Evolutionary conservation across 192 early-diverging fungal species (phyloP), one percentile per base, ranked within the genome.

Genomic region (Linnemannia schmuckeri): DNA sequence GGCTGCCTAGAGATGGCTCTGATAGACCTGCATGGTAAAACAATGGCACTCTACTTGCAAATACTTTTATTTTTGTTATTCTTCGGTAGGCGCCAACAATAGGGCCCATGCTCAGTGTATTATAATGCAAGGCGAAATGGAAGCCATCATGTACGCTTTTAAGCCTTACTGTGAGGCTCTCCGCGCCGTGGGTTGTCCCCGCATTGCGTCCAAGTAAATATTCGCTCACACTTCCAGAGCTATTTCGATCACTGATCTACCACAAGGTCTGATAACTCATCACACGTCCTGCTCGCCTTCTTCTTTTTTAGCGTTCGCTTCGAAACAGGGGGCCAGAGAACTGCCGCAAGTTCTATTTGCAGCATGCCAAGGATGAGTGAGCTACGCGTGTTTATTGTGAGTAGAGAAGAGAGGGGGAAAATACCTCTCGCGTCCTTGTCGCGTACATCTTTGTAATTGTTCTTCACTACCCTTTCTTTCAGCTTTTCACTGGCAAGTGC

Each of bases 181-280:
- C 27, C 79, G 46, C 27, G 41, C 72, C 22, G 17, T 74, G 72
- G 79, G 79, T 18, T 66, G 72, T 20, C 38, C 72, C 35, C 79
- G 71, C 2, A 57, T 80, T 38, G 41, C 63, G 10, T 74, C 79
- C 42, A 80, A 73, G 79, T 80, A 80, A 22, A 42, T 77, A 42
- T 38, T 33, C 13, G 12, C 37, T 37, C 37, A 37, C 37, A 2
- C 37, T 37, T 37, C 37, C 37, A 37, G 33, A 66, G 61, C 61
- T 33, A 35, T 12, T 66, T 30, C 10, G 61, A 66, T 17, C 30
- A 66, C 8, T 66, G 30, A 33, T 66, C 55, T 57, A 13, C 4
- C n/a, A 66, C 12, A 66, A 66, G 30, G 3, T 33, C 30, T 33
- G 10, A 10, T 72, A 6, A 38, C 20, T 72, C 70, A 42, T 12